These are phyloP conservation scores for Penicillium malachiteum DNA, from an alignment of 495 filamentous ascomycete species.

Conservation along the genomic window DNA sequence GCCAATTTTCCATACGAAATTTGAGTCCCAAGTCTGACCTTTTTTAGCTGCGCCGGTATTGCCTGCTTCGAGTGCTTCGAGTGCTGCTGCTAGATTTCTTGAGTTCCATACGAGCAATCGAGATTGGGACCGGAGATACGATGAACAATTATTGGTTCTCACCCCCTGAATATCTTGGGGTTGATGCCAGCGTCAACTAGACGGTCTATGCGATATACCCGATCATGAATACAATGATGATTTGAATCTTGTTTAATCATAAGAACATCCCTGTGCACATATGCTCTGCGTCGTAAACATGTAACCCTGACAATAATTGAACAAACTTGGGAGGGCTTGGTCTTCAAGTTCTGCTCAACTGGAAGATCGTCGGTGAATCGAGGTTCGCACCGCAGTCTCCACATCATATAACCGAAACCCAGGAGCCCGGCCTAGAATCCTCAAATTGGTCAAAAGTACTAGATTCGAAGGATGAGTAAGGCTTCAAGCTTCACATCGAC, in stretches of 20 bases:
- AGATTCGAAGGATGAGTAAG: slow-evolving; percentile 1
- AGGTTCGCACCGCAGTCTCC: slow-evolving; percentile 21
- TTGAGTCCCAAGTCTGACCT: slow-evolving; percentile 4
- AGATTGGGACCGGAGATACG: no score
- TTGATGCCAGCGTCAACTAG: not conserved
- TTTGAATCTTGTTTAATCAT: not conserved
- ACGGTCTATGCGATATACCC: slow-evolving; percentile 4
- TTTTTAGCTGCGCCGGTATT: slow-evolving; percentile 41
- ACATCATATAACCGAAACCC: slow-evolving; percentile 28
- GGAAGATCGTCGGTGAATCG: slow-evolving; percentile 18
- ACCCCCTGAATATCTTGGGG: not conserved
- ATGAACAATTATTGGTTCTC: no score
- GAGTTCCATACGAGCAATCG: no score
- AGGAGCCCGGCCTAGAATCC: slow-evolving; percentile 29
- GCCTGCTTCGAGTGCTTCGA: slow-evolving; percentile 48
- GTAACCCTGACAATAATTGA: no score
- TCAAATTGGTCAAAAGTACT: slow-evolving; percentile 25
- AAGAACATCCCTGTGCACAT: no score
- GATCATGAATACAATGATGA: not conserved
- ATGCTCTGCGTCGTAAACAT: no score
- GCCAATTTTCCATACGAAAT: not conserved
- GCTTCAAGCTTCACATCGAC: not conserved
- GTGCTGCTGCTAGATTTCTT: slow-evolving; percentile 39
- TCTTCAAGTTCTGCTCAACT: not conserved
- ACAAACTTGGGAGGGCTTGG: no score